These are phyloP conservation scores for Xylaria intraflava DNA, from an alignment of 495 filamentous ascomycete genomes.

Conservation along the genomic window DNA sequence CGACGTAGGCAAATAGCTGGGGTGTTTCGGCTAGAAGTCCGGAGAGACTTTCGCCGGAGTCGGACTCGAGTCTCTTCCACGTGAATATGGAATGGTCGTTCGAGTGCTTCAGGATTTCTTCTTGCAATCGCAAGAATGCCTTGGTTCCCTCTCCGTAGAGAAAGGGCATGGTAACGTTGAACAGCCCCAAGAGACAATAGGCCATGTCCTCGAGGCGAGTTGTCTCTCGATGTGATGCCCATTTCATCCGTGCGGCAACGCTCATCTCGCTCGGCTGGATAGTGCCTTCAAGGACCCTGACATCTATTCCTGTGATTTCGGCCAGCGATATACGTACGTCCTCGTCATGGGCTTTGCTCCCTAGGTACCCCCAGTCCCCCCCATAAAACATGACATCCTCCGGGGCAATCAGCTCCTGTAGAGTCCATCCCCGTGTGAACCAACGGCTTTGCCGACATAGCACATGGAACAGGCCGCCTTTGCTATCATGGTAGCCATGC, in stretches of 20 bases:
- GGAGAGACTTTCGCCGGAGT: not conserved
- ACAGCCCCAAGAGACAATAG: conserved; percentile 14
- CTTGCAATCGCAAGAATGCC: conserved; percentile 11
- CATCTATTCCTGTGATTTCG: conserved; percentile 23
- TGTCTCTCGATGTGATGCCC: conserved; percentile 13
- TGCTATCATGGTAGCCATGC: too few relatives aligned
- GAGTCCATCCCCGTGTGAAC: conserved; percentile 39
- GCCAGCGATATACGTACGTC: conserved; percentile 1
- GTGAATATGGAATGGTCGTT: conserved; percentile 21
- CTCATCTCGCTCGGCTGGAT: not conserved
- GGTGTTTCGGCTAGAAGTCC: conserved; percentile 7
- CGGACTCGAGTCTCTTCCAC: conserved; percentile 1
- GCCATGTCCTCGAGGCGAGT: conserved; percentile 17
- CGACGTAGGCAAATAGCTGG: not conserved
- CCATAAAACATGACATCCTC: conserved; percentile 26
- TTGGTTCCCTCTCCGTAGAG: conserved; percentile 15
- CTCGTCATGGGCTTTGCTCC: conserved; percentile 14
- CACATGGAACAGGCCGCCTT: too few relatives aligned
- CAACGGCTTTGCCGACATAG: conserved; percentile 27
- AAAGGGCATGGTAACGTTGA: conserved; percentile 14
- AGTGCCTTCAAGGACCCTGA: not conserved
- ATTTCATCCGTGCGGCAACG: conserved; percentile 13
- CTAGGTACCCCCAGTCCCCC: conserved; percentile 21
- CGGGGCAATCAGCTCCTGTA: conserved; percentile 37
- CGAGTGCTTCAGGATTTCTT: conserved; percentile 18